Conservation (phyloP, 2,329 filamentous ascomycete species). For the Tolypocladium ovalisporum region DNA sequence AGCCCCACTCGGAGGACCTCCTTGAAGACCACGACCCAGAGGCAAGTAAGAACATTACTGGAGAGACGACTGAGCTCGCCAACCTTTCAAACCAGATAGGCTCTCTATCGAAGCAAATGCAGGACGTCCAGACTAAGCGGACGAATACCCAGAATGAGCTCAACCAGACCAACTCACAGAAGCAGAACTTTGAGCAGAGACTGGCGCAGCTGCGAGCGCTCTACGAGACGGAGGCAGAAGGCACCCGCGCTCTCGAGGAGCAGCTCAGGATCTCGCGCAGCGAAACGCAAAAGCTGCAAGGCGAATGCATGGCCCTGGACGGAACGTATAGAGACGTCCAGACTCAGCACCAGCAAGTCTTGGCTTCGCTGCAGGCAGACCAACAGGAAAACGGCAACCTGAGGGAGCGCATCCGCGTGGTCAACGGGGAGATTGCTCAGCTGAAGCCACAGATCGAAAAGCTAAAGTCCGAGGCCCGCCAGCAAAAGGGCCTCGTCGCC, state of each 20-base stretch:
- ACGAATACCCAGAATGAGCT: conserved; percentile 70
- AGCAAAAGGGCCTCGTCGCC: conserved; percentile 90
- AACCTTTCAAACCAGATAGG: conserved; percentile 95
- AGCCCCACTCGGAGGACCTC: conserved; percentile 61
- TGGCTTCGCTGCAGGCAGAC: conserved; percentile 67
- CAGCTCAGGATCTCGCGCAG: conserved; percentile 64
- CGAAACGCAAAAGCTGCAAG: conserved; percentile 75
- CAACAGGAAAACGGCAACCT: conserved; percentile 78
- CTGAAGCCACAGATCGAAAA: conserved; percentile 90
- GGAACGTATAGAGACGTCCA: conserved; percentile 72
- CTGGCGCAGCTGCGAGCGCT: conserved; percentile 75
- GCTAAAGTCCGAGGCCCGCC: conserved; percentile 78
- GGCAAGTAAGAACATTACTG: conserved; percentile 75
- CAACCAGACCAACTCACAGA: conserved; percentile 71
- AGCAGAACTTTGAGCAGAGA: conserved; percentile 84
- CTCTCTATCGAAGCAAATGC: conserved; percentile 84
- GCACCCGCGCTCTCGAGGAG: conserved; percentile 75
- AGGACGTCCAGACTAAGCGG: conserved; percentile 79
- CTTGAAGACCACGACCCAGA: conserved; percentile 86
- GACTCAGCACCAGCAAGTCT: conserved; percentile 67
- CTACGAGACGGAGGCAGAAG: conserved; percentile 88
- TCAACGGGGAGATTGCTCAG: conserved; percentile 73
- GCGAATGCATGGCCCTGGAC: conserved; percentile 75
- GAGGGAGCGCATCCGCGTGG: conserved; percentile 76
- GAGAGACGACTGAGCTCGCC: conserved; percentile 83